Conservation (phyloP, 2,329 filamentous ascomycete species). For the Aaosphaeria pasadenensis region DNA sequence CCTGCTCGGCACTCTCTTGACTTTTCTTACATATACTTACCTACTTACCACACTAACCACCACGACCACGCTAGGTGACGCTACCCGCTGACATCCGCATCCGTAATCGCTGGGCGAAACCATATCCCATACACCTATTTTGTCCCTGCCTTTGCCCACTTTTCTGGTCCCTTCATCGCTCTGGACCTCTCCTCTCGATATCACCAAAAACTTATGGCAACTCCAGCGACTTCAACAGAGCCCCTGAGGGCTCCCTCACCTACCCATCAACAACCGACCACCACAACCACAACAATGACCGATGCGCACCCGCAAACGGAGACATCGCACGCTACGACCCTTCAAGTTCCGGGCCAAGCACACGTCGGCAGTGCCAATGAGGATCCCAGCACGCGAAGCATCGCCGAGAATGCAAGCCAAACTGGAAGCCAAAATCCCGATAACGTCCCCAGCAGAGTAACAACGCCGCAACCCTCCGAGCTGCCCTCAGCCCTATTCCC, state of each 20-base stretch:
- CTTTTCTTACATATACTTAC: no score
- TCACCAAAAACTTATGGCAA: slow-evolving; percentile 16
- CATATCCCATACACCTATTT: no score
- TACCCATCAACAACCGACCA: neutral
- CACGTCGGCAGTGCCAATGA: neutral
- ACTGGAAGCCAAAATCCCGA: slow-evolving; percentile 1
- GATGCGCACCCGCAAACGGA: neutral
- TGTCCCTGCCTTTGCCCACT: neutral
- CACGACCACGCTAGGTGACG: neutral
- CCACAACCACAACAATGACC: neutral
- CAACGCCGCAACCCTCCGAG: slow-evolving; percentile 13
- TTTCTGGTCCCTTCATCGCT: slow-evolving; percentile 1
- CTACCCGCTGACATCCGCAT: slow-evolving; percentile 23
- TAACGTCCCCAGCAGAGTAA: slow-evolving; percentile 15
- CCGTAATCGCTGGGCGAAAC: no score
- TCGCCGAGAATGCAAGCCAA: neutral
- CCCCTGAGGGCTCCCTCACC: slow-evolving; percentile 21
- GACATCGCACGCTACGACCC: neutral
- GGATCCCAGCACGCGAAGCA: neutral
- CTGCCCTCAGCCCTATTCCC: slow-evolving; percentile 34
- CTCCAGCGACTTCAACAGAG: slow-evolving; percentile 26
- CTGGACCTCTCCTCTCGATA: slow-evolving; percentile 3
- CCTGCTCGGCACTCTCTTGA: no score
- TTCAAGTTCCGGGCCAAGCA: slow-evolving; percentile 5
- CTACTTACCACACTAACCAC: no score